Evolutionary conservation across 2,329 filamentous ascomycete species (phyloP), one percentile per base, ranked within the genome.

Genomic region (Paraphaeosphaeria minitans): DNA sequence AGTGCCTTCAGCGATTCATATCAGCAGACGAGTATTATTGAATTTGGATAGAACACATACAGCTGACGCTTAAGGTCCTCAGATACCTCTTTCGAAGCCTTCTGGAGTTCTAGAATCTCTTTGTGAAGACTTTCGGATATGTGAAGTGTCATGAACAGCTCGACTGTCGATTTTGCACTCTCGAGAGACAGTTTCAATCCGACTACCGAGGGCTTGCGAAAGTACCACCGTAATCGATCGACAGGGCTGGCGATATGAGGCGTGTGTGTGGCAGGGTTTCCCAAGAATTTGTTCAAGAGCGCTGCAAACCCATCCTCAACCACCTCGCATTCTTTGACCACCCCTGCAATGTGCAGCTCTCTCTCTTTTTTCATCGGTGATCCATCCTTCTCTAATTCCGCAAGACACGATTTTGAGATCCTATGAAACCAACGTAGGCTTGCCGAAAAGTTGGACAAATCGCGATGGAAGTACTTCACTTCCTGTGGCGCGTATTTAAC

Each of bases 101-200:
- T 39, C 27, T 51, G 14, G 6, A 58, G 35, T 29, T 46, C 19
- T 0, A 27, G 1, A 27, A 58, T n/a, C 45, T 24, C 29, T 27
- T 39, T 21, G 3, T 55, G 43, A 10, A 58, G 35, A 21, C 21
- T n/a, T 24, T 55, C 43, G 51, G 1, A 49, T 3, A 46, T 55
- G 5, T 55, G 19, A 49, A 58, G 50, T 16, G n/a, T 27, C 35
- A 55, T n/a, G 42, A 58, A 58, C 12, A 58, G n/a, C 37, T 16
- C 50, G 9, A 55, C 29, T 6, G 56, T 51, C 14, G 33, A 50
- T n/a, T 58, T 58, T 19, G 56, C 51, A 19, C 56, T 54, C 19
- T 58, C 56, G 10, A 58, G 45, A 3, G 51, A 58, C 29, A 54
- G 21, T 19, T 35, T 58, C 51, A 58, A 39, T 14, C 56, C 50